Base-by-base conservation (phyloP, 495 filamentous ascomycete genomes). In the Neurospora sp. region DNA sequence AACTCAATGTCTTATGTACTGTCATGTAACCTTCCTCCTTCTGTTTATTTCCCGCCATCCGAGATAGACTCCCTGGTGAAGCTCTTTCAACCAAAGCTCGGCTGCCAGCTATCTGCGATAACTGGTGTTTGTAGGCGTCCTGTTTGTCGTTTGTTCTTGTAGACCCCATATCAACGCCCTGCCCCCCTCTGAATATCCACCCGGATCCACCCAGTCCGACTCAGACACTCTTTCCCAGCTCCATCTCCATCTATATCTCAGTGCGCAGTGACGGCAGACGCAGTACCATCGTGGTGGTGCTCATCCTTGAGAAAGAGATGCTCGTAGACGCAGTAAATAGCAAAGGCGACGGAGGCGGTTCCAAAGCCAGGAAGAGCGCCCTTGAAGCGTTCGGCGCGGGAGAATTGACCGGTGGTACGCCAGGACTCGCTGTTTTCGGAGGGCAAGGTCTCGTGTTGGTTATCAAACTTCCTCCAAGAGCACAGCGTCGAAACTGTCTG, bases 341-440 rank as follows among this genome's bases (percentile, higher is more conserved):
- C 90, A 82, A 99, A 99, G 13, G 94, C 94, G 66, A 95, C 95
- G 10, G 90, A 91, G 6, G 94, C 96, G 74, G 93, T 96, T 66
- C 96, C 96, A 70, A 99, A 85, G 69, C 96, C 96, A 38, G 96
- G 96, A 83, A 99, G 92, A 71, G 89, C 84, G 72, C 89, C 85
- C 83, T 89, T 92, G 86, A 97, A 97, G 31, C 96, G 92, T 85
- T 96, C 95, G 82, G 83, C 92, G 71, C 95, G 89, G 72, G 90
- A 90, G 87, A 98, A 98, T 54, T 89, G 91, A 76, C 94, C 96
- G 69, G 69, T 89, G 85, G 96, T 98, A 78, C 96, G 90, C 96
- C 96, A 99, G 80, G 92, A 86, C 83, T 99, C 96, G 74, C 96
- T 99, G 81, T 75, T 8, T 38, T 43, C 0, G n/a, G 43, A 3